Evolutionary conservation across 2,329 filamentous ascomycete species (phyloP).

Genomic region (Fusarium scirpi): DNA sequence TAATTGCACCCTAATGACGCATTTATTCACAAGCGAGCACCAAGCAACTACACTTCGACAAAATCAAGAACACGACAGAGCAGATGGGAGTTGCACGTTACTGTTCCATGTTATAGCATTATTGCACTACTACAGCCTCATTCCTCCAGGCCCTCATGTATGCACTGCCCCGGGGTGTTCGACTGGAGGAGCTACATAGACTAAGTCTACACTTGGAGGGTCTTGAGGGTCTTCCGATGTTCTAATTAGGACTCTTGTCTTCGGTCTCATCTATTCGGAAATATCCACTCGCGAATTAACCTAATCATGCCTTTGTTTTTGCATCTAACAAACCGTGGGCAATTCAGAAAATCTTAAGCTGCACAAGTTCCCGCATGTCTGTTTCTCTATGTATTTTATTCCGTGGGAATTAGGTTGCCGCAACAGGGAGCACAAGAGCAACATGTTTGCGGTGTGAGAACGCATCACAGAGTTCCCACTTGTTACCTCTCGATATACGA

Average conservation of each 20-base stretch:
- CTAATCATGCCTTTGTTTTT: neutral
- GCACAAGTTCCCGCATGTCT: neutral
- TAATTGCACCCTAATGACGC: conserved; percentile 26
- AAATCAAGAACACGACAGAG: conserved; percentile 6
- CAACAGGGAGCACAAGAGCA: neutral
- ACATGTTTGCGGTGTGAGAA: neutral
- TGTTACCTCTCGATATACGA: neutral
- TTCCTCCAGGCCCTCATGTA: conserved; percentile 31
- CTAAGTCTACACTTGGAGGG: conserved; percentile 45
- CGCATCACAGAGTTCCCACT: neutral
- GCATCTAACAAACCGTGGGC: neutral
- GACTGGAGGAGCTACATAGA: conserved; percentile 38
- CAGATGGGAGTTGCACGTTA: conserved; percentile 16
- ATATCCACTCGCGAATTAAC: conserved; percentile 3
- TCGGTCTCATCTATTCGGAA: conserved; percentile 11
- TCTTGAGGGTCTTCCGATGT: conserved; percentile 39
- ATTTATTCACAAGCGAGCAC: conserved; percentile 11
- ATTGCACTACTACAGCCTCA: conserved; percentile 35
- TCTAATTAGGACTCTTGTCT: conserved; percentile 26
- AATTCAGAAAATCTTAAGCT: conserved; percentile 4
- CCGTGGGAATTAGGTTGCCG: neutral
- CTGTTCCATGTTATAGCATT: conserved; percentile 28
- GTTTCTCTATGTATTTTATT: conserved; percentile 16
- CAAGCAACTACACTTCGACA: conserved; percentile 10
- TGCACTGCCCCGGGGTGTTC: conserved; percentile 35